Base-by-base conservation (phyloP, 352 stramenopile species). In the Pythium aphanidermatum region DNA sequence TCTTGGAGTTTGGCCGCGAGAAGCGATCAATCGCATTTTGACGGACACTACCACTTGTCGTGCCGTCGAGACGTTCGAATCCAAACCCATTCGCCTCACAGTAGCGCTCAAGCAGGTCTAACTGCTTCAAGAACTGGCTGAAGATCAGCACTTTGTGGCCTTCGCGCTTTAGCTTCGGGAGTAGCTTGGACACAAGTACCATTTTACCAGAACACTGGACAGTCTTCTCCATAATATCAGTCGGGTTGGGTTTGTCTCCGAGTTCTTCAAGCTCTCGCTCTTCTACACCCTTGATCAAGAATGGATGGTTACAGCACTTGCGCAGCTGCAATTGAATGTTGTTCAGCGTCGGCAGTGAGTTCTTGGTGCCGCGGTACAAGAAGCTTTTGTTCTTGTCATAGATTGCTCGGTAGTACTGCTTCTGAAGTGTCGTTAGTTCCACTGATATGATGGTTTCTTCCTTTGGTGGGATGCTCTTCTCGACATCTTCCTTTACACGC, bases 241-340 rank as follows among this genome's bases (percentile, higher is more conserved):
- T 38, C 8, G 66, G 39, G 13, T 71, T 70, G 1, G 81, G 78
- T 5, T 60, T 60, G 9, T 45, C 62, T 12, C 80, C 74, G 9
- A 95, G 68, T 27, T 91, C 74, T 28, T 86, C 78, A 1, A 94
- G 52, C 32, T 95, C 83, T 33, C 80, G 68, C 24, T 93, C 75
- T 55, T 94, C 81, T 16, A 93, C 83, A 13, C 96, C 96, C 51
- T 97, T 98, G 41, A 99, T 96, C 23, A 99, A 66, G 63, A 99
- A 99, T 2, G 97, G 87, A 63, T 99, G 97, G 67, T 99, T 99
- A 63, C 97, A 99, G 66, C 96, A 99, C 63, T 99, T 99, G 26
- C 96, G 74, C 19, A 99, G 65, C 70, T 99, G 92, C 74, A 99
- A 97, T 30, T 98, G 95, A 44, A 99, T 92, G 70, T 99, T 99